A percentile compares a stretch with the other conserved stretches of the same genome.
phyloP scores from a whole-genome alignment of 441 rosid species.

The Mallotus repandus region DNA sequence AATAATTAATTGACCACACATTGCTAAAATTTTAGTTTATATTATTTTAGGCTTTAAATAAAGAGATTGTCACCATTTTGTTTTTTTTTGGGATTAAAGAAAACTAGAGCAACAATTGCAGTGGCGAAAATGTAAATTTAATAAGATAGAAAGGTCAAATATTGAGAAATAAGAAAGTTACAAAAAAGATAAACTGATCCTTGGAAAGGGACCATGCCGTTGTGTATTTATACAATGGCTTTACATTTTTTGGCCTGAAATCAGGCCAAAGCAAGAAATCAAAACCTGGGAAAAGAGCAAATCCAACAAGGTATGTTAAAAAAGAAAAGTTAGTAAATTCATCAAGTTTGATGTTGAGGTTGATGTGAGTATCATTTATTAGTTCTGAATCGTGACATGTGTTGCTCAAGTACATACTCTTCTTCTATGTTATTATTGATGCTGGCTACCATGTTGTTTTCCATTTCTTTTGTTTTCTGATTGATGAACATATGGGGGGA shows the following conservation, averaged over 20 bases:
- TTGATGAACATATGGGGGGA: neutral
- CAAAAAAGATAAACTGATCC: neutral
- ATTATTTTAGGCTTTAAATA: too few relatives aligned
- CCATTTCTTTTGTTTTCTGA: neutral
- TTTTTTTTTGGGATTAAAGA: too few relatives aligned
- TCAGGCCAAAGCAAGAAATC: neutral
- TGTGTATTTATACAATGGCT: too few relatives aligned
- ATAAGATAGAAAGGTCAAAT: conserved; percentile 3
- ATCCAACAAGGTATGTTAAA: neutral
- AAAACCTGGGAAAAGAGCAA: neutral
- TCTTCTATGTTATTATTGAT: neutral
- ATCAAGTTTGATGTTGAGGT: neutral
- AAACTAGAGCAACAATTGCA: neutral
- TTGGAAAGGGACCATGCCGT: neutral
- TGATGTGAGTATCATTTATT: neutral
- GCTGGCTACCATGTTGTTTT: neutral
- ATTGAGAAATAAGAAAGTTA: conserved; percentile 1
- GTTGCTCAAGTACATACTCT: neutral
- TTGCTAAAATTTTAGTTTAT: too few relatives aligned
- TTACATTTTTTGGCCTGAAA: neutral
- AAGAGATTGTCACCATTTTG: too few relatives aligned
- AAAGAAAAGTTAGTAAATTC: neutral
- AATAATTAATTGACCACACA: too few relatives aligned
- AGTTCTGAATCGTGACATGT: neutral
- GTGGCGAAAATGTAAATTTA: conserved; percentile 29